Base-by-base conservation (phyloP, 2,329 filamentous ascomycete genomes). In the Myriosclerotinia curreyana region DNA sequence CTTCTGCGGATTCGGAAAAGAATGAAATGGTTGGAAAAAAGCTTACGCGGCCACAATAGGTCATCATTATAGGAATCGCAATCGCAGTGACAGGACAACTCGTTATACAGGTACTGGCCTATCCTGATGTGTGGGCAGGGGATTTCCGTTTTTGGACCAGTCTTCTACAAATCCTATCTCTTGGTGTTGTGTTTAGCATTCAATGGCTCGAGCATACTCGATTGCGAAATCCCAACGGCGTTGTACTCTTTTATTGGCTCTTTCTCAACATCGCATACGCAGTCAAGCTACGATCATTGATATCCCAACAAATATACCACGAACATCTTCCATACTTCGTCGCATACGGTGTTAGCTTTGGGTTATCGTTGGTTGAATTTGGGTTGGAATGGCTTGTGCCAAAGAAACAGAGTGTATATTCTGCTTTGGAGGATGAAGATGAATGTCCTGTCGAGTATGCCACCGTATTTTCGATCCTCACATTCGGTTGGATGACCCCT, bases 401-500 rank as follows among this genome's bases (percentile, higher is more conserved):
- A 20, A 91, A 90, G 77, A 84, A 86, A 66, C 79, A 87, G 71
- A 89, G 87, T 68, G 84, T 81, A 53, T 90, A 90, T 73, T 84
- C 89, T 74, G 85, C 85, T 7, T 75, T 90, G 56, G 86, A 85
- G 8, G 85, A 88, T 66, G 85, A 86, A 49, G 84, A 89, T 69
- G 87, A 90, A 76, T 90, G 87, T 66, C 82, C 82, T 7, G 65
- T 91, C 67, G 93, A 98, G 77, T 96, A 96, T 75, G 93, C 95
- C 15, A 92, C 94, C 66, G 82, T 98, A 60, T 99, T 99, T 78
- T 96, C 94, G 5, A 86, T 91, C 59, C 82, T 99, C 53, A 96
- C 94, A 0, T 99, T 99, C 76, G 88, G 90, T 62, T 99, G 95
- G 95, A 97, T 99, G 94, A 98, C 95, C 0, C 93, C 95, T 0